Conservation (phyloP, 2,329 filamentous ascomycete species). For the Talaromyces sp. region DNA sequence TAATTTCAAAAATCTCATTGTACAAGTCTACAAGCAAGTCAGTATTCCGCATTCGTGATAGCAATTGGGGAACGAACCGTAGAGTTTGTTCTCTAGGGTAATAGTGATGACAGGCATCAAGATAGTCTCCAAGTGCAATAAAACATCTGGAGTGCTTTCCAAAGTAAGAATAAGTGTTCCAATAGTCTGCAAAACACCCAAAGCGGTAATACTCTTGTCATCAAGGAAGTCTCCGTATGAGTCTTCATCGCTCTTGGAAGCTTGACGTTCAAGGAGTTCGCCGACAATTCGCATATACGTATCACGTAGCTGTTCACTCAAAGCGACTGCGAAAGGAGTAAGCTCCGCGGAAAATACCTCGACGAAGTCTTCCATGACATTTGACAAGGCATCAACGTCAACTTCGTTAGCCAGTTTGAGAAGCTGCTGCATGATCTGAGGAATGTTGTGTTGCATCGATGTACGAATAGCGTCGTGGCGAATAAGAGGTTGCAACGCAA, state of each 20-base stretch:
- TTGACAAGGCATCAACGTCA: constrained; percentile 92
- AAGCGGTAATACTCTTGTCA: constrained; percentile 96
- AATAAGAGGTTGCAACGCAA: constrained; percentile 92
- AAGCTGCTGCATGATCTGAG: constrained; percentile 98
- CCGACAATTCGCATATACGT: constrained; percentile 92
- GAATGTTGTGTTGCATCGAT: constrained; percentile 96
- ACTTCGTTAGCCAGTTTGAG: constrained; percentile 96
- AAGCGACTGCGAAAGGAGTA: constrained; percentile 91
- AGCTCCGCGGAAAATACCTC: constrained; percentile 97
- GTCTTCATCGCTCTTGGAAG: constrained; percentile 70
- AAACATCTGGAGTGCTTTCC: constrained; percentile 93
- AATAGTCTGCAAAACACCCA: constrained; percentile 95
- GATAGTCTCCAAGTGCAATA: constrained; percentile 89
- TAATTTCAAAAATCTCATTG: constrained; percentile 98
- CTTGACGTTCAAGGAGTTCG: constrained; percentile 83
- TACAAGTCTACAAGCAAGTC: constrained; percentile 65
- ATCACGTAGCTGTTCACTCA: constrained; percentile 92
- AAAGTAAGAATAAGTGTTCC: constrained; percentile 94
- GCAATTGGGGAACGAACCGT: constrained; percentile 53
- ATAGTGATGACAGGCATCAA: constrained; percentile 96
- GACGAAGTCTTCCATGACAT: constrained; percentile 99
- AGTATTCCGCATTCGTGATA: background rate
- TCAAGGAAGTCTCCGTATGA: constrained; percentile 87
- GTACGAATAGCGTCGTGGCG: constrained; percentile 89
- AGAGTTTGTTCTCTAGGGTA: constrained; percentile 95